These are phyloP conservation scores for Ophiostoma angusticollis DNA, from an alignment of 2,329 filamentous ascomycete genomes.

Conservation along the genomic window DNA sequence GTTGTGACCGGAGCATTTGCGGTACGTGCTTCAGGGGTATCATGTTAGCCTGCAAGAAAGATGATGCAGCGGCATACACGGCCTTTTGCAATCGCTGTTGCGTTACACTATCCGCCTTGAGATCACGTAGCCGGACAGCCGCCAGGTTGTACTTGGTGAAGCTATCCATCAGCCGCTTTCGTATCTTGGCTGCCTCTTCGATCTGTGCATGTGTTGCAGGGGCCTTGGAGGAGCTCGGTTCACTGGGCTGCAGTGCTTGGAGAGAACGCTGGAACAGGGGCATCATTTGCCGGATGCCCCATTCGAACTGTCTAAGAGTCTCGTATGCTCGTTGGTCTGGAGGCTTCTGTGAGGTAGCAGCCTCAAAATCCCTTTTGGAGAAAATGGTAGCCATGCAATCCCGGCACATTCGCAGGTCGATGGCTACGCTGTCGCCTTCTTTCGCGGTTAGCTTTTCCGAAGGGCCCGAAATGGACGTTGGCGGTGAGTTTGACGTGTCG, in stretches of 20 bases:
- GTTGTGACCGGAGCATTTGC: slow-evolving; percentile 42
- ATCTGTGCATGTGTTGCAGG: slow-evolving; percentile 53
- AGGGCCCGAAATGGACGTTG: slow-evolving; percentile 15
- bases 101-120: slow-evolving; percentile 58
- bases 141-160: slow-evolving; percentile 80
- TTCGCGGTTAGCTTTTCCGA: slow-evolving; percentile 17
- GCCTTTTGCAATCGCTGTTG: slow-evolving; percentile 68
- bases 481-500: slow-evolving; percentile 1
- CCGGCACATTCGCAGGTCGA: slow-evolving; percentile 85
- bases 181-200: slow-evolving; percentile 73
- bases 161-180: slow-evolving; percentile 78
- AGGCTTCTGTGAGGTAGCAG: slow-evolving; percentile 53
- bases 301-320: slow-evolving; percentile 75
- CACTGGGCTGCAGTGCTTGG: slow-evolving; percentile 49
- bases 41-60: slow-evolving; percentile 83
- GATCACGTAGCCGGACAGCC: slow-evolving; percentile 66
- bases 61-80: slow-evolving; percentile 68
- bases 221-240: slow-evolving; percentile 19
- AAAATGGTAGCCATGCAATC: slow-evolving; percentile 60
- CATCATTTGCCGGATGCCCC: slow-evolving; percentile 68
- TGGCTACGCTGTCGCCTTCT: slow-evolving; percentile 39
- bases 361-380: slow-evolving; percentile 61
- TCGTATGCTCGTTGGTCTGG: slow-evolving; percentile 70
- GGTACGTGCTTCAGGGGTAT: slow-evolving; percentile 68
- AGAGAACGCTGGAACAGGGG: slow-evolving; percentile 76